Percentiles rank a stretch among this genome's conserved stretches.
These are phyloP conservation scores for Calonectria crousiana DNA, from an alignment of 2,329 filamentous ascomycete genomes.

Conservation along the genomic window DNA sequence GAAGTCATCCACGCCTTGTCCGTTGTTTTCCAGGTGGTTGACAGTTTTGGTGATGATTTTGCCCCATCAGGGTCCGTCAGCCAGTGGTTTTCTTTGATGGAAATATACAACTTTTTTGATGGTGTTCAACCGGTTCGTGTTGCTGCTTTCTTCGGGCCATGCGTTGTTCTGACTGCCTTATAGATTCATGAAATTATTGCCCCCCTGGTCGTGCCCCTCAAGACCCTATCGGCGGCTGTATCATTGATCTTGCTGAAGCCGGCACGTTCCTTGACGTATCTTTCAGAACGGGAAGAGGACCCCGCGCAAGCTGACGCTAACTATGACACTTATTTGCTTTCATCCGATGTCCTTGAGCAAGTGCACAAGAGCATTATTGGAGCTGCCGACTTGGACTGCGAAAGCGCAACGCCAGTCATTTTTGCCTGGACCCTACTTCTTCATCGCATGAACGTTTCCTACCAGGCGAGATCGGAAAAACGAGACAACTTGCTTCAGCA, in stretches of 20 bases:
- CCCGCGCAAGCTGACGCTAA: conserved; percentile 49
- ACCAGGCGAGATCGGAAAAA: conserved; percentile 71
- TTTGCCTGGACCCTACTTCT: conserved; percentile 87
- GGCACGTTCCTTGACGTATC: conserved; percentile 62
- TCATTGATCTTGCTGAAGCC: conserved; percentile 81
- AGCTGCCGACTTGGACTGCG: conserved; percentile 67
- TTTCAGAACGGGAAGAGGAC: conserved; percentile 54
- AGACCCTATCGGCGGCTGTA: conserved; percentile 76
- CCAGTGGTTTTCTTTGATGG: conserved; percentile 82
- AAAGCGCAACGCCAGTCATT: conserved; percentile 77
- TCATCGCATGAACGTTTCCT: conserved; percentile 74
- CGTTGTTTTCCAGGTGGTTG: conserved; percentile 78
- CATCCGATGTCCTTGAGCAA: conserved; percentile 76
- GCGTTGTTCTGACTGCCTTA: conserved; percentile 31
- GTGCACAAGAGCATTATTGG: conserved; percentile 79
- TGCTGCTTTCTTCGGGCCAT: neutral
- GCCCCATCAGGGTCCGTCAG: conserved; percentile 70
- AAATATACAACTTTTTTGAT: conserved; percentile 77
- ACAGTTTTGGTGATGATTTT: conserved; percentile 66
- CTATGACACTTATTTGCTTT: conserved; percentile 74
- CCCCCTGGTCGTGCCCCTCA: conserved; percentile 72
- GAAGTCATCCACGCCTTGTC: conserved; percentile 82
- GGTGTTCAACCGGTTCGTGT: conserved; percentile 60
- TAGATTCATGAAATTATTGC: conserved; percentile 55
- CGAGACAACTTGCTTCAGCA: conserved; percentile 70